Evolutionary conservation across 352 stramenopile species (phyloP).

Genomic region (Globisporangium camurandrum): DNA sequence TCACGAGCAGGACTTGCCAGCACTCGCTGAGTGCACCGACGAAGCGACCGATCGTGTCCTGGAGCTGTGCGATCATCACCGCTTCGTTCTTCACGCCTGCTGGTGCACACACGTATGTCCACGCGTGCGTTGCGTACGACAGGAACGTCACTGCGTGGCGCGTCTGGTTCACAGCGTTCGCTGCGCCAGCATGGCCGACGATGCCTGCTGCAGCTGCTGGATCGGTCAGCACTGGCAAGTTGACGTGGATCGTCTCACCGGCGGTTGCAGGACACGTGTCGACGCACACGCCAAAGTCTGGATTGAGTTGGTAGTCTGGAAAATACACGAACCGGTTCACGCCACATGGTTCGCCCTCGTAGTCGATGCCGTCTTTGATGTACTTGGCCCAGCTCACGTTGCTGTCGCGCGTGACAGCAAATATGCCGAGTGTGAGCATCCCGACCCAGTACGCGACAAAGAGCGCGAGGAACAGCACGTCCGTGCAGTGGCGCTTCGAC

Average conservation of each 20-base stretch:
- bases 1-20: constrained; percentile 40
- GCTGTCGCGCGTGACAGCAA: constrained; percentile 60
- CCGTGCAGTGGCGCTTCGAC: constrained; percentile 42
- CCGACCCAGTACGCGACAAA: constrained; percentile 68
- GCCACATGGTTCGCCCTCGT: constrained; percentile 50
- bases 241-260: constrained; percentile 37
- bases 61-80: constrained; percentile 58
- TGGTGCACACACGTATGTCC: constrained; percentile 62
- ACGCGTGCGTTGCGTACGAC: constrained; percentile 58
- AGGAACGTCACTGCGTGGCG: constrained; percentile 43
- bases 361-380: constrained; percentile 75
- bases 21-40: constrained; percentile 73
- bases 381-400: constrained; percentile 64
- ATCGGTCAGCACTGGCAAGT: constrained; percentile 53
- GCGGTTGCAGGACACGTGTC: constrained; percentile 31
- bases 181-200: no score
- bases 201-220: no score
- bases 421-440: constrained; percentile 62
- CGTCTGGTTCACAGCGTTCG: constrained; percentile 24
- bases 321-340: constrained; percentile 61
- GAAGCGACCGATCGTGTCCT: constrained; percentile 66
- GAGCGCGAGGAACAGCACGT: constrained; percentile 43
- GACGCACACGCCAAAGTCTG: constrained; percentile 79
- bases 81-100: constrained; percentile 41
- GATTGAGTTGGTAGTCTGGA: constrained; percentile 50